Conservation (phyloP, 2,329 filamentous ascomycete species). For the Gaeumannomyces sp. region DNA sequence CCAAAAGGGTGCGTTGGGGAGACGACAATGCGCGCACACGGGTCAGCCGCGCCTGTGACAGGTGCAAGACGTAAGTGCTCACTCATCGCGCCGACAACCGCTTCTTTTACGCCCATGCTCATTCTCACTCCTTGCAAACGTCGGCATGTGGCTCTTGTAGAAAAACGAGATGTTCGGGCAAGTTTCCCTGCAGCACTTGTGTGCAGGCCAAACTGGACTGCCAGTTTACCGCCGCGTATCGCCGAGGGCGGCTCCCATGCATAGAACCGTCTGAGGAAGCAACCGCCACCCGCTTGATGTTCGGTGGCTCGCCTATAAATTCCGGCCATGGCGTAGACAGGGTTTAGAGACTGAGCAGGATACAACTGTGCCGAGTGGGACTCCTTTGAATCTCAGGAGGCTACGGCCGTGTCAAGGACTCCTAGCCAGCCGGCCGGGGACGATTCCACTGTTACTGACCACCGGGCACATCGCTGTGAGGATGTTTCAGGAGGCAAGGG, state of each 20-base stretch:
- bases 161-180: constrained; percentile 5
- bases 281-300: not conserved
- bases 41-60: constrained; percentile 8
- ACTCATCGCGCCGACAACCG: not conserved
- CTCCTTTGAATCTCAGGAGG: not conserved
- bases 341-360: not conserved
- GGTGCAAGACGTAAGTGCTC: constrained; percentile 6
- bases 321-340: not conserved
- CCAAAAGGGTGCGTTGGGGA: not conserved
- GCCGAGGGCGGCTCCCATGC: not conserved
- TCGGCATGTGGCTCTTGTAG: not conserved
- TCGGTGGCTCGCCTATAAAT: not conserved
- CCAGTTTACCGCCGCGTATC: constrained; percentile 1
- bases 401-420: too few species aligned
- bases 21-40: not conserved
- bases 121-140: not conserved
- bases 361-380: not conserved
- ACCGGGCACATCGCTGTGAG: too few species aligned
- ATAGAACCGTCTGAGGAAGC: not conserved
- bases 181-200: constrained; percentile 1
- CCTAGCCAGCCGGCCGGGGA: not conserved
- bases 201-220: not conserved
- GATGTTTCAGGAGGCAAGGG: not conserved
- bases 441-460: not conserved
- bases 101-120: not conserved